Evolutionary conservation across 2,329 filamentous ascomycete species (phyloP), one percentile per base, ranked within the genome.

Genomic region (Ploettnerulaceae sp.): DNA sequence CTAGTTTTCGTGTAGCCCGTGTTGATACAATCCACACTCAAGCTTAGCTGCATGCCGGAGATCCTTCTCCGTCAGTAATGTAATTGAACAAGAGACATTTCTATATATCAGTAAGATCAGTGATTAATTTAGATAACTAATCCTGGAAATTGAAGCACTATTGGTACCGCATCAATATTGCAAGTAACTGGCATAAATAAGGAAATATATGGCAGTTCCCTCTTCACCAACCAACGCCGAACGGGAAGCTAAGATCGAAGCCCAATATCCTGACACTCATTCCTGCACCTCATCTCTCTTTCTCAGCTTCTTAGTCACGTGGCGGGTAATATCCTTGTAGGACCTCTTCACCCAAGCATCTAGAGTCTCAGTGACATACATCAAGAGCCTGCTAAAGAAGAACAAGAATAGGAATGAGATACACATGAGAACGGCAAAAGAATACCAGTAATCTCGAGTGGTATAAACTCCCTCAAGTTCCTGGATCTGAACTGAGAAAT

Each of bases 401-500:
- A 81, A 73, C 34, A 89, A 64, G 28, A 74, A 65, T 7, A 79
- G 49, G 41, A 84, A 72, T 0, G 79, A 83, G 18, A 82, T 52
- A 11, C 71, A 70, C 40, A 84, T 72, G 12, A 86, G 74, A 24
- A 82, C 74, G 0, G 71, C 76, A 66, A 89, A 89, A 21, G 73
- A 68, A 39, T 76, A 69, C 84, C 84, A 89, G 62, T 86, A 89
- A 33, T 79, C 75, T 46, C 64, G 72, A 11, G 74, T 66, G 0
- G 76, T 78, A 64, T 85, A 88, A n/a, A 68, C 65, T 6, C 64
- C 62, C 38, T 76, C 71, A 7, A 81, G 67, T 3, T 77, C 74
- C 6, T 69, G 65, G 39, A 88, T 76, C 61, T 86, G 75, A 1
- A 82, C 74, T 5, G 79, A 82, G 63, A 88, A 89, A 64, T 88